Evolutionary conservation across 352 stramenopile species (phyloP).

Genomic region (Phytophthora meadii): DNA sequence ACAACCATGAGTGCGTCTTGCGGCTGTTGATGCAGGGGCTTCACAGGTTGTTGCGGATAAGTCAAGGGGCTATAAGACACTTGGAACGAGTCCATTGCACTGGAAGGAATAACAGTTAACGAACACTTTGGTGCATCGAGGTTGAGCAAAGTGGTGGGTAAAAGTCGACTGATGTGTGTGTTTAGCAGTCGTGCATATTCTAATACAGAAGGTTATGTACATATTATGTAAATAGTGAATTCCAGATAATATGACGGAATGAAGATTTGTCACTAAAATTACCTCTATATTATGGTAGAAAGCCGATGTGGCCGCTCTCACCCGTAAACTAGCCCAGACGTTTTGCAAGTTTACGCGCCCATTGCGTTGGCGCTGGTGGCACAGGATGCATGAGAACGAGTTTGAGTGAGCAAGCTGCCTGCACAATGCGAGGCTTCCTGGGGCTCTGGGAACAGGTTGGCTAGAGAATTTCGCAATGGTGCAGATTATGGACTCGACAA

Average conservation of each 20-base stretch:
- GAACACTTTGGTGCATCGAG: neutral
- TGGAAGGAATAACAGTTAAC: neutral
- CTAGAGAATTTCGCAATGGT: neutral
- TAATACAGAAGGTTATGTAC: neutral
- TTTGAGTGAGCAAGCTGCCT: too few species aligned
- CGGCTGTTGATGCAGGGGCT: neutral
- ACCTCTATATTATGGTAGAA: too few species aligned
- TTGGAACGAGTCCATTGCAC: constrained; percentile 21
- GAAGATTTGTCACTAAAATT: too few species aligned
- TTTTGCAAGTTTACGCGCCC: neutral
- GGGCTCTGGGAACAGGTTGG: too few species aligned
- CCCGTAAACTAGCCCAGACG: neutral
- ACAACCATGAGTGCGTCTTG: constrained; percentile 27
- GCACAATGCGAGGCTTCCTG: too few species aligned
- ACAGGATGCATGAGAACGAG: too few species aligned
- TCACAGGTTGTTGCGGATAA: neutral
- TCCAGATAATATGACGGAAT: neutral
- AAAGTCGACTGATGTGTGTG: neutral
- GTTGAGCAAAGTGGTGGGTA: constrained; percentile 4
- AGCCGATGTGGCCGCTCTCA: constrained; percentile 5
- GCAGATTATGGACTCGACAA: neutral
- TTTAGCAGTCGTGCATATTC: neutral
- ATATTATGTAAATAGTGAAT: neutral
- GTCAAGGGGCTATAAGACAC: neutral
- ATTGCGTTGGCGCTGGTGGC: too few species aligned